These are phyloP conservation scores for Chaetothyriales sp. DNA, from an alignment of 2,329 filamentous ascomycete genomes.

Conservation along the genomic window DNA sequence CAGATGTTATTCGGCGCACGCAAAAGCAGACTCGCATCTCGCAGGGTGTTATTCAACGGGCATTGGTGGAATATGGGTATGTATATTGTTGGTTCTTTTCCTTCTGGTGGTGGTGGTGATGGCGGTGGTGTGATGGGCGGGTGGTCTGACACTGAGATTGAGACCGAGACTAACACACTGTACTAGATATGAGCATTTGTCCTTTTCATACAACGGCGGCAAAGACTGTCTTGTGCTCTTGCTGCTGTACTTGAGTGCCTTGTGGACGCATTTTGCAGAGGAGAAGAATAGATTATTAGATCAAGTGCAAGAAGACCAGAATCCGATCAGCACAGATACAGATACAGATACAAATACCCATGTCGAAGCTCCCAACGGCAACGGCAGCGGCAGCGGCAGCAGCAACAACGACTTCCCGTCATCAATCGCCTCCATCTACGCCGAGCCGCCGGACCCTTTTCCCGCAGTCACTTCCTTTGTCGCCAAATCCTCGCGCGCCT, in stretches of 20 bases:
- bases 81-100: conserved; percentile 17
- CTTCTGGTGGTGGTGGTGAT: no score
- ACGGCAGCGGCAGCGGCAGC: neutral
- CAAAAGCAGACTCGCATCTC: conserved; percentile 62
- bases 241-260: conserved; percentile 61
- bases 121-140: no score
- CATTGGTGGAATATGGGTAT: conserved; percentile 60
- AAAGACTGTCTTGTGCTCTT: conserved; percentile 94
- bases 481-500: conserved; percentile 44
- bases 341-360: neutral
- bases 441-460: conserved; percentile 72
- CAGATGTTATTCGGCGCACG: conserved; percentile 43
- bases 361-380: neutral
- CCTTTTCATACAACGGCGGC: conserved; percentile 90
- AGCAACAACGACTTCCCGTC: conserved; percentile 25
- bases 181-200: conserved; percentile 56
- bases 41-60: conserved; percentile 57
- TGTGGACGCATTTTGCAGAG: conserved; percentile 25
- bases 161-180: conserved; percentile 1
- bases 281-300: conserved; percentile 3
- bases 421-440: conserved; percentile 71
- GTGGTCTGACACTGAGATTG: conserved; percentile 1
- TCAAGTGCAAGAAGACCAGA: neutral
- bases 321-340: neutral
- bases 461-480: conserved; percentile 77